Percentiles rank a stretch among this genome's conserved stretches.
Conservation (phyloP, 139 green algal species). For the Asterochloris erici region DNA sequence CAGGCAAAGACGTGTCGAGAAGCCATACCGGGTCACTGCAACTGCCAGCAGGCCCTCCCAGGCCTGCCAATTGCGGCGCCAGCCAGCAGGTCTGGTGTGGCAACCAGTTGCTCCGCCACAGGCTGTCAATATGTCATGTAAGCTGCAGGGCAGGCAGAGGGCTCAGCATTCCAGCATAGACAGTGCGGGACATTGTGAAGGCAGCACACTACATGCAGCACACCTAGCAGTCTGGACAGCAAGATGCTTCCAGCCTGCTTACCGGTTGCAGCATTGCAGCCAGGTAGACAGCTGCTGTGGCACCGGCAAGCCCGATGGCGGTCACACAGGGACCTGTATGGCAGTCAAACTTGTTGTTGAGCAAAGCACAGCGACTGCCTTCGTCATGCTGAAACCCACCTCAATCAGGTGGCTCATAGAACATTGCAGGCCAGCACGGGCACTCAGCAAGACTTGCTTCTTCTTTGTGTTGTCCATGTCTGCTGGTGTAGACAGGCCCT, state of each 20-base stretch:
- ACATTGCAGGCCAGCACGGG: conserved; percentile 92
- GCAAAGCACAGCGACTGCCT: background rate
- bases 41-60: too few relatives aligned
- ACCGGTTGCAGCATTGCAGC: conserved; percentile 95
- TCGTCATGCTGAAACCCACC: conserved; percentile 33
- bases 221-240: background rate
- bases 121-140: too few relatives aligned
- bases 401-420: conserved; percentile 97
- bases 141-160: too few relatives aligned
- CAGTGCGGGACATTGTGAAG: too few relatives aligned
- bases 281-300: conserved; percentile 96
- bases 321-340: conserved; percentile 76
- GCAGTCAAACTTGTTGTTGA: background rate
- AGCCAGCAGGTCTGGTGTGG: too few relatives aligned
- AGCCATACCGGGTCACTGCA: too few relatives aligned
- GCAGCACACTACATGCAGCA: background rate
- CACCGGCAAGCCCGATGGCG: conserved; percentile 94
- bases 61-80: too few relatives aligned
- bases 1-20: too few relatives aligned
- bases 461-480: conserved; percentile 73
- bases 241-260: too few relatives aligned
- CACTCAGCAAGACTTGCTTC: conserved; percentile 82
- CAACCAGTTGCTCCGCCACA: too few relatives aligned
- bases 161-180: too few relatives aligned
- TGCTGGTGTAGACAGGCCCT: conserved; percentile 80